Evolutionary conservation across 2,329 filamentous ascomycete genomes (phyloP).

Genomic region (Penicillium olsonii): DNA sequence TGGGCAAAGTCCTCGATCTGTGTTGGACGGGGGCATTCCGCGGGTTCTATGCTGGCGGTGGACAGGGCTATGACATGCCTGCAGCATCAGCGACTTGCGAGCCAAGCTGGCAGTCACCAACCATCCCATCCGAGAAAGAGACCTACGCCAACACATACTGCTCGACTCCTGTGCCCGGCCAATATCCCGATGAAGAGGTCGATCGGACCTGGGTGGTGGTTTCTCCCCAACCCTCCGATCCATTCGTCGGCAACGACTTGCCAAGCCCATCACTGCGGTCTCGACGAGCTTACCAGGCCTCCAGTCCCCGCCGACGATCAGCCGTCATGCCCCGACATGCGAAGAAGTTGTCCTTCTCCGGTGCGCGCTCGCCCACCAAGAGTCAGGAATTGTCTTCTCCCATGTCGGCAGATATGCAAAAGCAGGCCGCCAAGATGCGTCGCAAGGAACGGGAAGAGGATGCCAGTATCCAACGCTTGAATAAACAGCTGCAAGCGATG

Average conservation of each 20-base stretch:
- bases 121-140: conserved; percentile 27
- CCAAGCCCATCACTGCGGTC: conserved; percentile 20
- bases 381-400: conserved; percentile 28
- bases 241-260: conserved; percentile 9
- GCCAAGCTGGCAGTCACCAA: conserved; percentile 32
- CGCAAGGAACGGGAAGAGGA: conserved; percentile 78
- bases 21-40: conserved; percentile 71
- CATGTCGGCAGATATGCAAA: conserved; percentile 63
- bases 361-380: conserved; percentile 27
- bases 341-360: conserved; percentile 25
- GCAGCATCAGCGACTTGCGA: conserved; percentile 24
- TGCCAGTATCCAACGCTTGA: conserved; percentile 75
- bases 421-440: conserved; percentile 69
- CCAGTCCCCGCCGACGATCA: conserved; percentile 27
- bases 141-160: conserved; percentile 21
- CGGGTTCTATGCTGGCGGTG: conserved; percentile 85
- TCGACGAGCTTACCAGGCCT: conserved; percentile 23
- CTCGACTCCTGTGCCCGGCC: conserved; percentile 54
- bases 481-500: conserved; percentile 77
- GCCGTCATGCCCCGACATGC: conserved; percentile 26
- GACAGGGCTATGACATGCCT: conserved; percentile 66
- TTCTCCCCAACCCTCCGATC: conserved; percentile 21
- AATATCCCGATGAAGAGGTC: conserved; percentile 57
- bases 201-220: conserved; percentile 73
- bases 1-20: conserved; percentile 78